Evolutionary conservation across 768 basidiomycete species (phyloP).

Genomic region (Wakefieldia striispora): DNA sequence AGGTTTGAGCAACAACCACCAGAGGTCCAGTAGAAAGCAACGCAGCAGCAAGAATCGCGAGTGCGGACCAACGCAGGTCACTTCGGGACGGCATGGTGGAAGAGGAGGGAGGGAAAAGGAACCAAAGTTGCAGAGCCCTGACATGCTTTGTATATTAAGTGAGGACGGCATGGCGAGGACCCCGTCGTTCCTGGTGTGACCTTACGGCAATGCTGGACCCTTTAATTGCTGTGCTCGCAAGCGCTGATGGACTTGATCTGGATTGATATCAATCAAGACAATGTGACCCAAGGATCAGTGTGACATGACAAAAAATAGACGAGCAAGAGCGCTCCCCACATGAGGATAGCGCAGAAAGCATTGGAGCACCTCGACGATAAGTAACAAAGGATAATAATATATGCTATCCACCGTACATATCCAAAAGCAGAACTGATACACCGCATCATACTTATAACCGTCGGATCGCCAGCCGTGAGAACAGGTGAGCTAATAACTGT

Average conservation of each 20-base stretch:
- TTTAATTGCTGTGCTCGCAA: no score
- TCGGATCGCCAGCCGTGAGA: slow-evolving; percentile 20
- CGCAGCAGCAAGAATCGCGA: slow-evolving; percentile 16
- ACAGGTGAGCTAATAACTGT: slow-evolving; percentile 30
- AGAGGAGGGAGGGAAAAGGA: not conserved
- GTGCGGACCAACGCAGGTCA: slow-evolving; percentile 8
- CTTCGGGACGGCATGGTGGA: slow-evolving; percentile 8
- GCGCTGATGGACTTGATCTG: not conserved
- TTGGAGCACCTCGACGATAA: no score
- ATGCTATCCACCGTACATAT: no score
- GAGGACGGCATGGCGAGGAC: not conserved
- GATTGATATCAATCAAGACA: no score
- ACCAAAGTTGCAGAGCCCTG: not conserved
- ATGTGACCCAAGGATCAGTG: no score
- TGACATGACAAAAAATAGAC: no score
- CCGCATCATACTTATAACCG: not conserved
- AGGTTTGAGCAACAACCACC: slow-evolving; percentile 20
- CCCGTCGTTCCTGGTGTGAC: slow-evolving; percentile 12
- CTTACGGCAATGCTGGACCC: not conserved
- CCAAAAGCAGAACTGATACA: not conserved
- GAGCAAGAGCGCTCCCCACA: no score
- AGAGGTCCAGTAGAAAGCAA: slow-evolving; percentile 18
- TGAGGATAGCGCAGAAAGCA: no score
- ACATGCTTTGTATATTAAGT: not conserved
- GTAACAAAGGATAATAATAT: no score